Base-by-base conservation (phyloP, 106 monocot species). In the Narthecium ossifragum region DNA sequence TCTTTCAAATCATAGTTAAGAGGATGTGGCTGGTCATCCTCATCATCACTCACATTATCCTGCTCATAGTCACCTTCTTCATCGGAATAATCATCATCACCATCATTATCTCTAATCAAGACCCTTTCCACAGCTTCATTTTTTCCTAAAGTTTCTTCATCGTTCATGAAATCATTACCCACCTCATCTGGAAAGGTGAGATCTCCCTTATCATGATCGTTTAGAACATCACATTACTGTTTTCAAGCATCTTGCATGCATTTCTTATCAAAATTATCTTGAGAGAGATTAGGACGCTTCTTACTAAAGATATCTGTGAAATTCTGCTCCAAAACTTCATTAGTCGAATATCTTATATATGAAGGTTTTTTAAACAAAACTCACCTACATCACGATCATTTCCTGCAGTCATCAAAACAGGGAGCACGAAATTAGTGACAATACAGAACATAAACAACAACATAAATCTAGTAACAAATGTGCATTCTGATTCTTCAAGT, bases 291-390 rank as follows among this genome's bases (percentile, higher is more conserved):
- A 60, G 54, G 59, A 6, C 73, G 74, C 24, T 64, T 84, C 56
- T 66, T 72, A 51, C 78, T 54, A 69, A 91, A 98, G 34, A 79
- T 47, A 52, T 75, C 73, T 32, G 91, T 87, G 63, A 78, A 98
- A 75, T 87, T 91, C 51, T 77, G 78, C 6, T 98, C 84, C 67
- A 98, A 51, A 54, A 82, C 91, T 71, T 98, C 91, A 85, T 98
- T 84, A 63, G 88, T 37, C 1, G 98, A 91, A 32, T 79, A 90
- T 69, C 74, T 84, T 0, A 84, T 87, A 66, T 70, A 85, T 51
- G 90, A 87, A 30, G 91, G 91, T 33, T 63, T 79, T 74, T 79
- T 91, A 29, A 98, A 84, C 64, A 98, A 72, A 18, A 24, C 43
- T 51, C 76, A 30, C 98, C 98, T 49, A 88, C 76, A 77, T 98